A percentile compares a stretch with the other conserved stretches of the same genome.
phyloP scores from a whole-genome alignment of 768 basidiomycete genomes.

The Amanita rubescens region DNA sequence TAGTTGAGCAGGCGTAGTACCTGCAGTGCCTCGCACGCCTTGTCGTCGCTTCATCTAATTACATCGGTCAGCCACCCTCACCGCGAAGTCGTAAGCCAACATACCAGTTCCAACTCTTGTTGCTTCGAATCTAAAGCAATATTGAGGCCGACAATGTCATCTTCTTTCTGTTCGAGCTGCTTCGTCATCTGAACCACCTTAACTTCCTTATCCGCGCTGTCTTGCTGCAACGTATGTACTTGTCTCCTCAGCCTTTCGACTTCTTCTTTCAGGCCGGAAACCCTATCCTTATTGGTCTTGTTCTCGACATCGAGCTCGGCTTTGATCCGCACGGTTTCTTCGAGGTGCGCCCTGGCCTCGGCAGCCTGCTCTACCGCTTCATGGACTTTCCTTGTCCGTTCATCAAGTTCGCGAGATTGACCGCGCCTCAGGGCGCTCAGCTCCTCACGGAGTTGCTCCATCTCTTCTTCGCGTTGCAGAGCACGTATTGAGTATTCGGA shows the following conservation, averaged over 20 bases:
- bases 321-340: constrained; percentile 43
- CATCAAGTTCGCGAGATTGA: constrained; percentile 40
- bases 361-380: constrained; percentile 41
- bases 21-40: constrained; percentile 48
- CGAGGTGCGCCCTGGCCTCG: constrained; percentile 39
- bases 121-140: constrained; percentile 93
- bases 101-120: constrained; percentile 86
- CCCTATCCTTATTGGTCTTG: constrained; percentile 40
- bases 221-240: constrained; percentile 65
- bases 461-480: constrained; percentile 41
- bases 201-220: constrained; percentile 81
- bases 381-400: constrained; percentile 38
- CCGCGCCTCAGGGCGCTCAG: constrained; percentile 49
- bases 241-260: constrained; percentile 52
- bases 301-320: constrained; percentile 49
- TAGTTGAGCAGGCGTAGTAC: constrained; percentile 45
- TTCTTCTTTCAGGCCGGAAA: constrained; percentile 48
- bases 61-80: not conserved
- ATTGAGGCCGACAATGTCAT: constrained; percentile 78
- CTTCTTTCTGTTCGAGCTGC: constrained; percentile 57
- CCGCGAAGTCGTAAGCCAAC: constrained; percentile 3
- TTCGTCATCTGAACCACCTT: constrained; percentile 68
- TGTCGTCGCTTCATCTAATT: constrained; percentile 57
- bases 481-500: constrained; percentile 37
- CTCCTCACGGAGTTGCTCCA: constrained; percentile 48